phyloP scores from a whole-genome alignment of 805 yeast species.

The Barnettozyma californica region DNA sequence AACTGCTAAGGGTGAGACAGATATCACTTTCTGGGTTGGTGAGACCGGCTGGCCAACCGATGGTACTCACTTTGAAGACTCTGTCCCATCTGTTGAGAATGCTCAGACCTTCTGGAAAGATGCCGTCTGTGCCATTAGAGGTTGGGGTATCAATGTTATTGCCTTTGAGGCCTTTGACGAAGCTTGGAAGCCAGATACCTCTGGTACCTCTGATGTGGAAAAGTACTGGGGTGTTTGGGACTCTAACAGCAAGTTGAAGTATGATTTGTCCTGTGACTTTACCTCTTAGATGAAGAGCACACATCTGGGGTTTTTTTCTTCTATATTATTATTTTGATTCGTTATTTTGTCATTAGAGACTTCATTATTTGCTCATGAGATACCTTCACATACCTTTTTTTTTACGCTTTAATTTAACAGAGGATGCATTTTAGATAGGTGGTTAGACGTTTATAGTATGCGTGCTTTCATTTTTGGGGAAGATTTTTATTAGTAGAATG shows the following conservation, averaged over 20 bases:
- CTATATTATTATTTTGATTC: neutral
- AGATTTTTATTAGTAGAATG: no score
- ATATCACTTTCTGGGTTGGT: constrained; percentile 90
- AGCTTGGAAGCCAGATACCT: constrained; percentile 90
- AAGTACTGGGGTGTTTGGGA: constrained; percentile 93
- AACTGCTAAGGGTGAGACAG: constrained; percentile 79
- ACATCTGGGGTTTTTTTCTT: neutral
- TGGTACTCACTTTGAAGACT: constrained; percentile 64
- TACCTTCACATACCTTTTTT: neutral
- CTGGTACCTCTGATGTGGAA: constrained; percentile 83
- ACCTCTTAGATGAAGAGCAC: constrained; percentile 10
- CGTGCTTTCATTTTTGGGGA: neutral
- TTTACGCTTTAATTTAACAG: neutral
- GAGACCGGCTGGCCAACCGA: constrained; percentile 97
- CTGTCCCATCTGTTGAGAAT: constrained; percentile 66
- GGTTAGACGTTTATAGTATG: neutral
- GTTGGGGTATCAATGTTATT: constrained; percentile 90
- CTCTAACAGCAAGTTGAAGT: constrained; percentile 41
- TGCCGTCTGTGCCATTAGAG: constrained; percentile 89
- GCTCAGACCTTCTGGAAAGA: constrained; percentile 83
- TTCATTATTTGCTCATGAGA: neutral
- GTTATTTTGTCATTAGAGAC: neutral
- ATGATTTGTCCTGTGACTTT: constrained; percentile 43
- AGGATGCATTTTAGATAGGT: neutral
- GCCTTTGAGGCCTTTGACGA: constrained; percentile 95